Base-by-base conservation (phyloP, 169 alveolate species). In the Nephromyces sp. region DNA sequence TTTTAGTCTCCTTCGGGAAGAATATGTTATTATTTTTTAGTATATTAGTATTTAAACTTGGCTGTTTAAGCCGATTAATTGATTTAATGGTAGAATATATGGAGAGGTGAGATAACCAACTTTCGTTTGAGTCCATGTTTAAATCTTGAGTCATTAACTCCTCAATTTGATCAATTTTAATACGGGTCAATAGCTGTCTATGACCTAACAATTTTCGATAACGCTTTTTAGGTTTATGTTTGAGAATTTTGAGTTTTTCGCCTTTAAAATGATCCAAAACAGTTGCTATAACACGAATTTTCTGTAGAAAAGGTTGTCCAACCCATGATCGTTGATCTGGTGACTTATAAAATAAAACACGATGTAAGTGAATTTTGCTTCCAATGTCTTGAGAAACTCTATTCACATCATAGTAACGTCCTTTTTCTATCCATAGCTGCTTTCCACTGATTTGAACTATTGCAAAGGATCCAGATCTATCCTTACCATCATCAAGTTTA, bases 251-350 rank as follows among this genome's bases (percentile, higher is more conserved):
- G 57, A 43, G 15, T 43, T 43, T 43, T 15, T 43, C 25, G 15
- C 57, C 57, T 43, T n/a, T 15, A 43, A 43, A 43, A 43, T 43
- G 57, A 15, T 43, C 57, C 25, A 43, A n/a, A n/a, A 43, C 57
- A n/a, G 57, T 43, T 15, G 57, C 57, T 15, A n/a, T 43, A 25
- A 88, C 87, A 32, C 93, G 52, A 6, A 87, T 84, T 70, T 89
- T 85, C 68, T 86, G 90, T 27, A 89, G 74, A 76, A 77, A 89
- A 6, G 94, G 94, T 32, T 67, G 86, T 0, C 94, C 94, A 35
- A 81, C 77, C 31, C 72, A 75, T 33, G 70, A 71, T 70, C 84
- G 77, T 51, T 92, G 93, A 43, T 82, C 83, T 52, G 73, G 77
- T 32, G 84, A 73, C 65, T 82, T 87, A 69, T 76, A 84, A 79